Base-by-base conservation (phyloP, 176 grass and related monocot species). In the Cenchrus purpureus region DNA sequence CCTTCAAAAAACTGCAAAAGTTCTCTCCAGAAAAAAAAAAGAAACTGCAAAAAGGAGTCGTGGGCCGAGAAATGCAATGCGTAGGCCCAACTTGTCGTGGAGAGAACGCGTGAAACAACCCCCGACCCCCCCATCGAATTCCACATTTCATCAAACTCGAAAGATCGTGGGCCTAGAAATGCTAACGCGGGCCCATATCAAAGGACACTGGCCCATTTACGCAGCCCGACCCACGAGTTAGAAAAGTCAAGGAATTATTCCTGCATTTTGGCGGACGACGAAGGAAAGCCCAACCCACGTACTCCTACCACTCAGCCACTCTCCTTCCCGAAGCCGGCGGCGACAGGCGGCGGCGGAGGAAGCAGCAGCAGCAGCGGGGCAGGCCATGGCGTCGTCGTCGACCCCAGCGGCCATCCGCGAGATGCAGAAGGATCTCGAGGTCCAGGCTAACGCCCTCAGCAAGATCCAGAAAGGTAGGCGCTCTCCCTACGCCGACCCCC, bases 401-500 rank as follows among this genome's bases (percentile, higher is more conserved):
- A 79, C 94, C 37, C 83, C 91, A 80, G 85, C 74, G 25, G 94
- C 86, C 57, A 45, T 92, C 16, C 88, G 88, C 19, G 97, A 99
- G 62, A 85, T 96, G 82, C 97, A 99, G 90, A 80, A 83, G n/a
- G 91, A 99, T 57, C 94, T 99, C 71, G 97, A 99, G 77, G 45
- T 71, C 71, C 91, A 99, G 80, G 90, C 94, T 34, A 96, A 77
- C 43, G 90, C 90, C 53, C 93, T 99, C 79, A 94, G 90, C 88
- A 99, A 96, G 94, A 94, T 92, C 84, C 97, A 99, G 78, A 99
- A 94, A 96, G 94, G 94, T 82, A 87, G 29, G 49, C 40, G 45
- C 53, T 63, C 59, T 46, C 40, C 55, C 49, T 14, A 6, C 42
- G 15, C 25, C 25, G 25, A 25, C 25, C 34, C 25, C 44, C 62